Base-by-base conservation (phyloP, 2,329 filamentous ascomycete species). In the Ceratocystis harringtonii region DNA sequence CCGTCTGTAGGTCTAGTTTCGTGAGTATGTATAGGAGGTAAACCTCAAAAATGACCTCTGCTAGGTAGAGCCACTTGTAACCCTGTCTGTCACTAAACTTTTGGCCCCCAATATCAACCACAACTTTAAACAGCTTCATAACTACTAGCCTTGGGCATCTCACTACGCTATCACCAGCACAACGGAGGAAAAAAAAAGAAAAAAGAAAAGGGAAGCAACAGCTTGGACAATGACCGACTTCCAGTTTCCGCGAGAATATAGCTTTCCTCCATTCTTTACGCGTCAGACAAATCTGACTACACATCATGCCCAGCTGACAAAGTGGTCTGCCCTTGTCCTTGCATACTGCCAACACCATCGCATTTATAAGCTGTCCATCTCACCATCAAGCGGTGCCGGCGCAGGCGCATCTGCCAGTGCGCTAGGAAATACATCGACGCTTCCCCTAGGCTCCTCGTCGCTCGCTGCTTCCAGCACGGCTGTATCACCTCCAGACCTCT, bases 251-350 rank as follows among this genome's bases (percentile, higher is more conserved):
- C 80, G 78, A 70, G 82, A 84, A 74, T 88, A 91, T 80, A 78
- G 79, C 77, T 92, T 90, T 78, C 89, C 89, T 0, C 86, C 89
- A 72, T 92, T 94, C 85, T 94, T 89, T 83, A 91, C 88, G 65
- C 84, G 84, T 65, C 89, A 94, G 75, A 83, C 86, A 44, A 90
- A 90, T 77, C 79, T 84, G 68, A 81, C 82, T 36, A 92, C 88
- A 8, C 86, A 82, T 72, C 83, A 86, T 75, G 84, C 86, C 58
- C 90, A 94, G 73, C 85, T 91, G 68, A 79, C 82, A 67, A 92
- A 92, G 76, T 99, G 94, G 94, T 85, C 88, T n/a, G 75, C 83
- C 41, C 83, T 96, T 17, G 84, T 97, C 72, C 90, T 91, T 68
- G 76, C 86, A 72, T 96, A 95, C 85, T 90, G 88, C 76, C 84